phyloP scores from a whole-genome alignment of 306 rosid species.

The Vigna nakashimae region DNA sequence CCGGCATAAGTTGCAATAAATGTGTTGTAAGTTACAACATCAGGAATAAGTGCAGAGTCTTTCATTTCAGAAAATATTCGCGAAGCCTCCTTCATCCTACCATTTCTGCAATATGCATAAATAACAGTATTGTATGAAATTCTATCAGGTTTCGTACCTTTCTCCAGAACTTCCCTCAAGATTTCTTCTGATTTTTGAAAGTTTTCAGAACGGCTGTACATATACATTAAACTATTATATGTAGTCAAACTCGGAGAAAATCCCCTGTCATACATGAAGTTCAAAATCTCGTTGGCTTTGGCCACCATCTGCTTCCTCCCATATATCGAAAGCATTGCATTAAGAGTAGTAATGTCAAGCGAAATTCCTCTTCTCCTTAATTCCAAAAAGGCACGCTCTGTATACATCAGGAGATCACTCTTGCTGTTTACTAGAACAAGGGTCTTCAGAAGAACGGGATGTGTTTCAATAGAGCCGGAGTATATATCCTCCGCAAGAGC shows the following conservation, averaged over 20 bases:
- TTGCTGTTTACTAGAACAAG: conserved; percentile 88
- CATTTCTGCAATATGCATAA: conserved; percentile 80
- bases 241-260: conserved; percentile 91
- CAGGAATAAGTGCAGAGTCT: conserved; percentile 69
- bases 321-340: conserved; percentile 90
- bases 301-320: conserved; percentile 84
- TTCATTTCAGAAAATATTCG: conserved; percentile 81
- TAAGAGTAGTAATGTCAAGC: conserved; percentile 78
- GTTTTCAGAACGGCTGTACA: conserved; percentile 79
- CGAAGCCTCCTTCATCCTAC: conserved; percentile 84
- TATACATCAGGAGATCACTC: conserved; percentile 75
- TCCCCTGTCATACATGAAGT: conserved; percentile 72
- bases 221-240: conserved; percentile 89
- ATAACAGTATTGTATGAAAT: conserved; percentile 86
- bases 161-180: conserved; percentile 65
- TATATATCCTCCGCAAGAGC: conserved; percentile 81
- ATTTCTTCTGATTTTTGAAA: conserved; percentile 76
- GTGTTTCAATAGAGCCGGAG: conserved; percentile 67
- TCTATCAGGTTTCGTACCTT: conserved; percentile 83
- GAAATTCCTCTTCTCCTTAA: conserved; percentile 66
- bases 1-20: conserved; percentile 81
- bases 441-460: conserved; percentile 81
- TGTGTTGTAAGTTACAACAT: conserved; percentile 88
- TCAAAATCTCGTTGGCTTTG: conserved; percentile 76
- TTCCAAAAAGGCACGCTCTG: conserved; percentile 82